A percentile compares a stretch with the other conserved stretches of the same genome.
Conservation (phyloP, 371 early-diverging fungal genomes). For the Mortierella sp. region DNA sequence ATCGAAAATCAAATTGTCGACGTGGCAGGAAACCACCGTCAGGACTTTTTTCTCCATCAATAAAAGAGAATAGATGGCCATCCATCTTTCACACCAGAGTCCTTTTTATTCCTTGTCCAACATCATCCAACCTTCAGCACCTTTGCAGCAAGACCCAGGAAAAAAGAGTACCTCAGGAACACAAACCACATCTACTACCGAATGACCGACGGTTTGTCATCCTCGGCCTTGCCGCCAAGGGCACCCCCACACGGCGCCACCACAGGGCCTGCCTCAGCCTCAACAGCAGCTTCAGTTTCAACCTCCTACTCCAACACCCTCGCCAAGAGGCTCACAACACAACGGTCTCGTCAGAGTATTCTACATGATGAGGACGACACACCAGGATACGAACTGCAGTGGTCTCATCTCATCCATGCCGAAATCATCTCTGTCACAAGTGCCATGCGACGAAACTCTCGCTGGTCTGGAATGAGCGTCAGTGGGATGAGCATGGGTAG, state of each 20-base stretch:
- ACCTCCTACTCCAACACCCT: constrained; percentile 21
- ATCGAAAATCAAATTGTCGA: not conserved
- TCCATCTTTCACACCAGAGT: not conserved
- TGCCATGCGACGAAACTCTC: constrained; percentile 89
- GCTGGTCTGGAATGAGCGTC: constrained; percentile 82
- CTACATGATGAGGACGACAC: not conserved
- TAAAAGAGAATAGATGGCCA: too few species aligned
- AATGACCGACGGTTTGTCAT: constrained; percentile 39
- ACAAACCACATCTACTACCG: not conserved
- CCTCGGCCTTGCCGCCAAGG: constrained; percentile 35
- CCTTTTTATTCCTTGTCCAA: not conserved
- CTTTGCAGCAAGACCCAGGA: not conserved
- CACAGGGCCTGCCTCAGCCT: constrained; percentile 2
- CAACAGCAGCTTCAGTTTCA: constrained; percentile 13
- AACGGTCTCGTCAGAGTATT: not conserved
- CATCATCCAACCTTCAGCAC: constrained; percentile 8
- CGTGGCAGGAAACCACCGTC: not conserved
- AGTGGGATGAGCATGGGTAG: constrained; percentile 73
- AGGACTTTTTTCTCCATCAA: not conserved
- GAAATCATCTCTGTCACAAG: constrained; percentile 86
- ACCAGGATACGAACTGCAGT: constrained; percentile 70
- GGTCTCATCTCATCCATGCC: constrained; percentile 84
- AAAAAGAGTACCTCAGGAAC: not conserved
- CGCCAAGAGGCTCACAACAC: constrained; percentile 14
- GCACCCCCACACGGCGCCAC: not conserved